Evolutionary conservation across 306 rosid species (phyloP).

Genomic region (Castanospermum australe): DNA sequence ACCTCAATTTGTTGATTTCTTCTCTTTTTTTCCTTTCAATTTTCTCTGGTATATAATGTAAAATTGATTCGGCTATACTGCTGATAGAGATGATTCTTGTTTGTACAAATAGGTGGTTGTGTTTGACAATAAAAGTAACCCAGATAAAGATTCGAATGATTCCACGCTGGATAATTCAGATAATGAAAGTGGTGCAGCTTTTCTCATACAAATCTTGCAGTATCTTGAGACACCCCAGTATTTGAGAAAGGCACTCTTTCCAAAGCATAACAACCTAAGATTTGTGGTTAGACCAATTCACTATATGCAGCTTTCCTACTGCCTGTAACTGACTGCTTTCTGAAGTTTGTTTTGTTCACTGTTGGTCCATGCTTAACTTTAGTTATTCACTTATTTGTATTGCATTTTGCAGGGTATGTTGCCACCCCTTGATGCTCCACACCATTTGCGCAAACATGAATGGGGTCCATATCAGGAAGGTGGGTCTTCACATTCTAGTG

Average conservation of each 20-base stretch:
- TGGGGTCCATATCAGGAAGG: slow-evolving; percentile 94
- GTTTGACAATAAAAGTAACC: slow-evolving; percentile 60
- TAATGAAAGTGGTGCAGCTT: slow-evolving; percentile 79
- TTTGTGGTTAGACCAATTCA: slow-evolving; percentile 63
- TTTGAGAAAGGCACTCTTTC: slow-evolving; percentile 84
- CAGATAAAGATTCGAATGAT: slow-evolving; percentile 23
- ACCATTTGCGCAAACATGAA: slow-evolving; percentile 94
- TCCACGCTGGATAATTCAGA: slow-evolving; percentile 39
- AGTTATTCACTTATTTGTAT: not conserved
- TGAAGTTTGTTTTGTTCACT: not conserved
- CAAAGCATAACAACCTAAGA: slow-evolving; percentile 82
- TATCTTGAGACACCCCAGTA: slow-evolving; percentile 98
- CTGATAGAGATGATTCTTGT: not conserved
- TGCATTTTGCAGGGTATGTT: slow-evolving; percentile 66
- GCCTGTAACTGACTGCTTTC: slow-evolving; percentile 9
- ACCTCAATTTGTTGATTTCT: not conserved
- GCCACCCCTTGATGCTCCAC: slow-evolving; percentile 99
- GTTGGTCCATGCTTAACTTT: not conserved
- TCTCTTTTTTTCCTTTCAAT: not conserved
- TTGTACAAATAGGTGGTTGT: slow-evolving; percentile 67
- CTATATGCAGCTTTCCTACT: slow-evolving; percentile 10
- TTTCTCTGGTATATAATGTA: not conserved
- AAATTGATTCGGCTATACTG: not conserved
- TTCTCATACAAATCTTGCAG: slow-evolving; percentile 71
- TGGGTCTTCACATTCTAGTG: slow-evolving; percentile 20